phyloP scores from a whole-genome alignment of 75 land plant species.

The Larix kaempferi region DNA sequence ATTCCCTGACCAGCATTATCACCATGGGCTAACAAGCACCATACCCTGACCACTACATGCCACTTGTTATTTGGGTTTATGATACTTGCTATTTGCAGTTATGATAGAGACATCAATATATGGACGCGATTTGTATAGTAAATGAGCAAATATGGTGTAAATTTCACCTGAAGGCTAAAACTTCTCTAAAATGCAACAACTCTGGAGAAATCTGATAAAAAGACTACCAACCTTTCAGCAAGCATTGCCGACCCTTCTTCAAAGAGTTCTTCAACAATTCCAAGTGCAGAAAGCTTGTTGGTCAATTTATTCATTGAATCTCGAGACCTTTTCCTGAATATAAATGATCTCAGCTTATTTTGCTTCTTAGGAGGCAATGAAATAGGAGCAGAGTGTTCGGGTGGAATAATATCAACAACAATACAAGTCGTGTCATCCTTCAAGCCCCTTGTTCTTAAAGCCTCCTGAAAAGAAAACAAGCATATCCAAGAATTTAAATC shows the following conservation, averaged over 20 bases:
- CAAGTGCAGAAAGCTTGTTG: conserved; percentile 43
- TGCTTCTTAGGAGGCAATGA: conserved; percentile 59
- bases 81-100: too few species aligned
- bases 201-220: not conserved
- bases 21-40: not conserved
- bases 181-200: not conserved
- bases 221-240: conserved; percentile 70
- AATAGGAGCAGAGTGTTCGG: conserved; percentile 31
- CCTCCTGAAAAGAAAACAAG: conserved; percentile 38
- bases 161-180: too few species aligned
- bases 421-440: conserved; percentile 93
- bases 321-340: conserved; percentile 36
- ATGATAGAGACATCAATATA: not conserved
- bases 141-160: not conserved
- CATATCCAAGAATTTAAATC: not conserved
- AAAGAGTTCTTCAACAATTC: conserved; percentile 82
- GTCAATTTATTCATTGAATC: conserved; percentile 31
- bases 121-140: not conserved
- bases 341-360: conserved; percentile 25
- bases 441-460: conserved; percentile 65
- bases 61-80: not conserved
- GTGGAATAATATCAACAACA: conserved; percentile 81
- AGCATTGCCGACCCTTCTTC: conserved; percentile 99
- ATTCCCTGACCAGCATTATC: too few species aligned
- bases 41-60: not conserved